Base-by-base conservation (phyloP, 805 yeast genomes). In the Hanseniaspora taiwanica region DNA sequence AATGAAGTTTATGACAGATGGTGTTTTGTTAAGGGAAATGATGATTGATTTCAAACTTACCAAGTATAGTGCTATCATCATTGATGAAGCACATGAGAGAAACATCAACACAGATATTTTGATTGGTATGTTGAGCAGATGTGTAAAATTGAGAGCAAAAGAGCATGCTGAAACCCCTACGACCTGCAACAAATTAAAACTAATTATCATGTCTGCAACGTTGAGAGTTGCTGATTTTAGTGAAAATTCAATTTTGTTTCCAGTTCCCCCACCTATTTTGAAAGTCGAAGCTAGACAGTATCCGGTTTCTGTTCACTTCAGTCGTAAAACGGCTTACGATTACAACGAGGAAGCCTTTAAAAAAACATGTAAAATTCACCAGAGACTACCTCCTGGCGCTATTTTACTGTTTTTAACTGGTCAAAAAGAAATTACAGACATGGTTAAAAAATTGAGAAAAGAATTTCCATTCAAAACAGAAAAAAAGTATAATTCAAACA, bases 31-130 rank as follows among this genome's bases (percentile, higher is more conserved):
- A 27, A 70, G 97, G 48, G 99, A 91, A 59, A 78, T 91, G 83
- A 80, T 89, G 81, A 66, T 73, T 1, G 98, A 91, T 53, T 80
- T 91, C 44, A 62, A 80, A 46, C 64, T 93, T 38, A 68, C 74
- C 27, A 83, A 81, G 52, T 91, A 91, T 56, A 86, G 96, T 0
- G 78, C 82, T 0, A 70, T 91, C 35, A 71, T 93, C 21, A 83
- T 91, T 44, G 99, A 91, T 64, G 99, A 91, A 61, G 99, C 99
- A 0, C 99, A 91, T 58, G 98, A 91, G 59, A 74, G 99, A 57
- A 89, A 86, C 55, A 77, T 89, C 45, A 91, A 91, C 55, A 91
- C 99, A 0, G 99, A 91, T 61, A 89, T 91, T 37, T 66, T 91
- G 42, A 86, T 91, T 46, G 99, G 99, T 37, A 81, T 91, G 80